A percentile compares a stretch with the other conserved stretches of the same genome.
Evolutionary conservation across 2,329 filamentous ascomycete species (phyloP).

Genomic region (Venturia oleaginea): DNA sequence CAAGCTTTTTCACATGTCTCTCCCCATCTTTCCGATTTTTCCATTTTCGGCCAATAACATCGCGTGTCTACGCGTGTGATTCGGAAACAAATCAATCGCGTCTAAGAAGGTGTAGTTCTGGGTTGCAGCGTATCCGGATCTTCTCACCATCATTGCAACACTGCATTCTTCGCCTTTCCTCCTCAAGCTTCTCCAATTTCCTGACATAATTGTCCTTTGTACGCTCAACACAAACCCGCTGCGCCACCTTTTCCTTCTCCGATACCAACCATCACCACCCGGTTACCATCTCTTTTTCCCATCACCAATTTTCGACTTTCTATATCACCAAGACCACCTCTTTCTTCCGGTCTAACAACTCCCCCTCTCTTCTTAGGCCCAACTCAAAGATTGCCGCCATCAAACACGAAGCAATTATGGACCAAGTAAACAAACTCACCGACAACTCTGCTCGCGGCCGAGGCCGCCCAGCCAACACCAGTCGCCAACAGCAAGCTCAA

Average conservation of each 20-base stretch:
- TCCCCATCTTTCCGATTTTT: background rate
- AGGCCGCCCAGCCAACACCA: background rate
- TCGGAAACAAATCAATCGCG: background rate
- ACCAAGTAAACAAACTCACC: background rate
- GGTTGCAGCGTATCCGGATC: background rate
- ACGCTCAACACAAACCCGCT: background rate
- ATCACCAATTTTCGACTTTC: background rate
- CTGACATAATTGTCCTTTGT: background rate
- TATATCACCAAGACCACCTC: background rate
- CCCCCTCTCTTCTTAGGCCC: background rate
- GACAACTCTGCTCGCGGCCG: background rate
- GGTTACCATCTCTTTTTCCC: background rate
- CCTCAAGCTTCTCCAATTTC: background rate
- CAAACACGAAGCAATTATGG: conserved; percentile 3
- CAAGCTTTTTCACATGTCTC: background rate
- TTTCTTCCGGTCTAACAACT: background rate
- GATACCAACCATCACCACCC: background rate
- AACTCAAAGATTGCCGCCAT: background rate
- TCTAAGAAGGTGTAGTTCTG: background rate
- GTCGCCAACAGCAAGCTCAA: background rate
- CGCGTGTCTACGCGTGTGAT: background rate
- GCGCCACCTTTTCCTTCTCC: background rate
- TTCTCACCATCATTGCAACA: background rate
- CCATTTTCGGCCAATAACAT: background rate
- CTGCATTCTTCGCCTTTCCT: background rate